Evolutionary conservation across 1,284 basidiomycete species (phyloP), one percentile per base, ranked within the genome.

Genomic region (Ceratobasidium sp.): DNA sequence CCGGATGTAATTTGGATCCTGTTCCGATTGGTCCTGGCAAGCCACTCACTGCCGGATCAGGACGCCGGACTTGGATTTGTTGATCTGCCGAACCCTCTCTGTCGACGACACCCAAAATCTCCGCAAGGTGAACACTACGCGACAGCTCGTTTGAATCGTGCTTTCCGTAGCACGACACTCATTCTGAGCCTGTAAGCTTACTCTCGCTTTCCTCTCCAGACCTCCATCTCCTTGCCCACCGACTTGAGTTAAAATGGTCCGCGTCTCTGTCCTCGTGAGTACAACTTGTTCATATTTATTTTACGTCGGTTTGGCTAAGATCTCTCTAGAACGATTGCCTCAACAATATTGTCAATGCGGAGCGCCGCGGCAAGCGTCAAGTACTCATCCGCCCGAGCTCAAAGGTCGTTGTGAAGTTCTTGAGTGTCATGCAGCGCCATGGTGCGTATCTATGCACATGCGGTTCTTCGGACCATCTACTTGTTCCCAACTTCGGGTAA

Each of bases 281-380:
- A 34, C 34, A 46, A 28, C 30, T 50, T 61, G 2, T 50, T 5
- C 18, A 34, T 32, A n/a, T n/a, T 57, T 26, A 30, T 46, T 18
- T n/a, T n/a, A n/a, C n/a, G n/a, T n/a, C n/a, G n/a, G n/a, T n/a
- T n/a, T 57, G 30, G 32, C 32, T 34, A 4, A 34, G 16, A n/a
- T n/a, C n/a, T n/a, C n/a, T n/a, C 55, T 74, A 92, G 88, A 94
- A 93, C 80, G 93, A 94, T 84, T 92, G 91, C 85, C 84, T 93
- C 74, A 97, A 97, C 89, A 96, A 93, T 88, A 97, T 97, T 78
- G 93, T 96, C 90, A 98, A 98, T 79, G 96, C 96, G 80, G 96
- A 98, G 87, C 93, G 94, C 81, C 92, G 94, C 81, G 96, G 96
- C 81, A 98, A 98, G 88, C 93, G 94, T 79, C 96, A 98, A 86